A percentile compares a stretch with the other conserved stretches of the same genome.
These are phyloP conservation scores for Excoecaria agallocha DNA, from an alignment of 345 rosid species.

Conservation along the genomic window DNA sequence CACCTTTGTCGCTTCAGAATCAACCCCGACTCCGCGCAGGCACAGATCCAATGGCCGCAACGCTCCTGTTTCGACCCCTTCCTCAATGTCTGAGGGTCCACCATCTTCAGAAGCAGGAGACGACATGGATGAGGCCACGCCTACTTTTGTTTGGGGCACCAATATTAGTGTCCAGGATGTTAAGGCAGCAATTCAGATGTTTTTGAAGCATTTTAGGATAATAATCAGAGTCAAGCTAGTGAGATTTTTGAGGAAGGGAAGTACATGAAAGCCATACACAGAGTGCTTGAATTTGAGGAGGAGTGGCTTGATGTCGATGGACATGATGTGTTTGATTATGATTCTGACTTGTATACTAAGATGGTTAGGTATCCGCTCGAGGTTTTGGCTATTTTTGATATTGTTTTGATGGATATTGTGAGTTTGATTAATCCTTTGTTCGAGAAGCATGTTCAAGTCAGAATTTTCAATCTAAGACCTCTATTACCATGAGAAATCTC, in stretches of 20 bases:
- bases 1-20: slow-evolving; percentile 34
- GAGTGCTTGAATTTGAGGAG: slow-evolving; percentile 78
- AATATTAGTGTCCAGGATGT: slow-evolving; percentile 93
- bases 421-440: slow-evolving; percentile 65
- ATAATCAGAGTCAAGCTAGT: slow-evolving; percentile 27
- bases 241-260: slow-evolving; percentile 75
- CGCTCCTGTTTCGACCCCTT: slow-evolving; percentile 39
- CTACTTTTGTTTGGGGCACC: slow-evolving; percentile 94
- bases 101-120: slow-evolving; percentile 67
- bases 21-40: slow-evolving; percentile 51
- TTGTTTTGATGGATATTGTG: slow-evolving; percentile 91
- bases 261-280: slow-evolving; percentile 68
- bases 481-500: slow-evolving; percentile 85
- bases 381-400: slow-evolving; percentile 90
- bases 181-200: slow-evolving; percentile 81
- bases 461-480: slow-evolving; percentile 72
- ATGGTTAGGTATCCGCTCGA: slow-evolving; percentile 92
- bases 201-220: slow-evolving; percentile 81
- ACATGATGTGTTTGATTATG: slow-evolving; percentile 75
- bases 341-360: slow-evolving; percentile 73
- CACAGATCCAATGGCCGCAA: slow-evolving; percentile 34
- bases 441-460: slow-evolving; percentile 86
- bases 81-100: slow-evolving; percentile 41
- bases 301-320: slow-evolving; percentile 95
- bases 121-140: slow-evolving; percentile 64